Evolutionary conservation across 2,329 filamentous ascomycete species (phyloP).

Genomic region (Penicillium vulpinum): DNA sequence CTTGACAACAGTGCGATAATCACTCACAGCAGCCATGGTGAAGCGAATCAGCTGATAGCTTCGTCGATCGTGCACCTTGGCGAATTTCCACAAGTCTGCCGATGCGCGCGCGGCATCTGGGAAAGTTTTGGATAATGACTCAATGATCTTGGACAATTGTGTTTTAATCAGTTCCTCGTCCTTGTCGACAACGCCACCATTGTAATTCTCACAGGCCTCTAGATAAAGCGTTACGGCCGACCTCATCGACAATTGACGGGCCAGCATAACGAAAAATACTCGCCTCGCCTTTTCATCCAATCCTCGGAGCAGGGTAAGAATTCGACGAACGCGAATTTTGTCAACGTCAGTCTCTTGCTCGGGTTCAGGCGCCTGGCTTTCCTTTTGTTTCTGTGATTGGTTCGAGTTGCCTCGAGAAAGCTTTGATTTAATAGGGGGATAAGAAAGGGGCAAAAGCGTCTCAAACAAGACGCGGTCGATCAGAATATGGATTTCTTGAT

Average conservation of each 20-base stretch:
- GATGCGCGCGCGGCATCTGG: conserved; percentile 72
- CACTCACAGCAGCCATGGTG: conserved; percentile 78
- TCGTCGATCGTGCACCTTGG: conserved; percentile 84
- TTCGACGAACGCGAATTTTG: conserved; percentile 77
- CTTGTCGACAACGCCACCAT: conserved; percentile 75
- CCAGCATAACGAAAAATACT: conserved; percentile 85
- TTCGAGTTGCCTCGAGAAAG: conserved; percentile 48
- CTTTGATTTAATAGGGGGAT: conserved; percentile 68
- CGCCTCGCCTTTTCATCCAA: conserved; percentile 76
- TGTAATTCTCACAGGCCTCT: conserved; percentile 82
- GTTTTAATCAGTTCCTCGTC: conserved; percentile 66
- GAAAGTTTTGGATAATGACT: conserved; percentile 71
- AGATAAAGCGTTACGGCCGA: conserved; percentile 75
- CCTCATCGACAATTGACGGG: conserved; percentile 72
- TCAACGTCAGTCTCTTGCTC: conserved; percentile 47
- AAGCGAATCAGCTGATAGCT: conserved; percentile 88
- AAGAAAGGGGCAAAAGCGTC: conserved; percentile 82
- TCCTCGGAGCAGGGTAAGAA: conserved; percentile 76
- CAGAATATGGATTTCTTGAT: conserved; percentile 78
- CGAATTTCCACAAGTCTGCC: conserved; percentile 83
- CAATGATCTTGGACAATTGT: conserved; percentile 70
- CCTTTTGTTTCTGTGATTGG: conserved; percentile 57
- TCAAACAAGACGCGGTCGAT: conserved; percentile 85
- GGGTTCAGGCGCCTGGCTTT: conserved; percentile 35
- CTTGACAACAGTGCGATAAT: conserved; percentile 87